Conservation (phyloP, 2,329 filamentous ascomycete species). For the Aspergillus ochraceoroseus region DNA sequence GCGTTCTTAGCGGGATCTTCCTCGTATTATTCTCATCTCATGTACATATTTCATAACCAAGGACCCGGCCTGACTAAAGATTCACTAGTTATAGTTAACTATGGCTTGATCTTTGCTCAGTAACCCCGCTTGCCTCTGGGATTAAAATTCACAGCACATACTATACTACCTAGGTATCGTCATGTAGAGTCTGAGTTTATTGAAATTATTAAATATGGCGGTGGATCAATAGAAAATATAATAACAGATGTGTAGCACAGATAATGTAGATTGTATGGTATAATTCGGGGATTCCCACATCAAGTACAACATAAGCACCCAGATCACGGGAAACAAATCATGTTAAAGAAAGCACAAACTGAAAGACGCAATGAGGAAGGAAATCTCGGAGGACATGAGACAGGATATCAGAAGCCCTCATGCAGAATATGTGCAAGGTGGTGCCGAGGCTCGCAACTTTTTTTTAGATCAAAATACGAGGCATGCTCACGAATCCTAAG, state of each 20-base stretch:
- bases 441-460: conserved; percentile 22
- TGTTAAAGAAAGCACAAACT: conserved; percentile 1
- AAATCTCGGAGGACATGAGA: conserved; percentile 15
- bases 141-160: too few species aligned
- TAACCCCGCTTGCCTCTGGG: too few species aligned
- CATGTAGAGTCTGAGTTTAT: not conserved
- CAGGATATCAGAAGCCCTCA: conserved; percentile 22
- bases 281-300: conserved; percentile 7
- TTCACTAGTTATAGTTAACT: too few species aligned
- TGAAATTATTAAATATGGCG: not conserved
- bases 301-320: conserved; percentile 10
- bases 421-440: conserved; percentile 22
- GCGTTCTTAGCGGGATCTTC: too few species aligned
- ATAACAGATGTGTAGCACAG: too few species aligned
- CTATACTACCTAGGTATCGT: not conserved
- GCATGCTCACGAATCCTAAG: conserved; percentile 16
- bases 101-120: too few species aligned
- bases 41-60: too few species aligned
- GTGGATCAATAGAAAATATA: too few species aligned
- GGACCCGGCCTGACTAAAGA: too few species aligned
- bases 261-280: conserved; percentile 12
- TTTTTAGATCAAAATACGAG: conserved; percentile 16
- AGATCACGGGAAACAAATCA: conserved; percentile 1
- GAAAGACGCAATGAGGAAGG: conserved; percentile 8
- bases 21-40: too few species aligned